Evolutionary conservation across 2,329 filamentous ascomycete genomes (phyloP).

Genomic region (Alternaria ventricosa): DNA sequence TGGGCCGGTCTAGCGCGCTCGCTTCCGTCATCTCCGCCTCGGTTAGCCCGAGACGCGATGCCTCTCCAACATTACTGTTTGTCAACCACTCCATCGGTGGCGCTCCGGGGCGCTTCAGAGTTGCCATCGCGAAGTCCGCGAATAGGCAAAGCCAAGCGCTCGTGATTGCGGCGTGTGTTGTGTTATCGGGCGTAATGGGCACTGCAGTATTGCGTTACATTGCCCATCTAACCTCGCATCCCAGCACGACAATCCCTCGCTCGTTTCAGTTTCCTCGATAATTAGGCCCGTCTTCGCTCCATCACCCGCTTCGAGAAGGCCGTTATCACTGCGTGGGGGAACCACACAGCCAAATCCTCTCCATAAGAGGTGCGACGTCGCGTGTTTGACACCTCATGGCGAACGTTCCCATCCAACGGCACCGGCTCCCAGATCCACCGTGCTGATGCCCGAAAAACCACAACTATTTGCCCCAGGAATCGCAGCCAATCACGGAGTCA

Average conservation of each 20-base stretch:
- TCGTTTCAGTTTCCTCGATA: slow-evolving; percentile 21
- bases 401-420: slow-evolving; percentile 1
- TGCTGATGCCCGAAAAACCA: slow-evolving; percentile 10
- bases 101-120: slow-evolving; percentile 14
- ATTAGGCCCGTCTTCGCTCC: background rate
- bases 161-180: slow-evolving; percentile 16
- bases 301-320: slow-evolving; percentile 4
- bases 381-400: slow-evolving; percentile 1
- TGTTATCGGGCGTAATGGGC: slow-evolving; percentile 9
- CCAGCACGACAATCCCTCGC: slow-evolving; percentile 12
- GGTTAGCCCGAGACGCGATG: slow-evolving; percentile 12
- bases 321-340: slow-evolving; percentile 27
- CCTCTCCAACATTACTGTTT: slow-evolving; percentile 13
- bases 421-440: slow-evolving; percentile 1
- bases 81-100: slow-evolving; percentile 22
- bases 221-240: slow-evolving; percentile 14
- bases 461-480: background rate
- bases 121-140: slow-evolving; percentile 4
- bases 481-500: background rate
- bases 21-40: slow-evolving; percentile 13
- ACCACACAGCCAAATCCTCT: background rate
- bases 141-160: slow-evolving; percentile 1
- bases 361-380: slow-evolving; percentile 19
- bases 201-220: slow-evolving; percentile 18
- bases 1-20: background rate